Percentiles rank a stretch among this genome's conserved stretches.
phyloP scores from a whole-genome alignment of 176 grass and related monocot species.

The Cenchrus americanus region DNA sequence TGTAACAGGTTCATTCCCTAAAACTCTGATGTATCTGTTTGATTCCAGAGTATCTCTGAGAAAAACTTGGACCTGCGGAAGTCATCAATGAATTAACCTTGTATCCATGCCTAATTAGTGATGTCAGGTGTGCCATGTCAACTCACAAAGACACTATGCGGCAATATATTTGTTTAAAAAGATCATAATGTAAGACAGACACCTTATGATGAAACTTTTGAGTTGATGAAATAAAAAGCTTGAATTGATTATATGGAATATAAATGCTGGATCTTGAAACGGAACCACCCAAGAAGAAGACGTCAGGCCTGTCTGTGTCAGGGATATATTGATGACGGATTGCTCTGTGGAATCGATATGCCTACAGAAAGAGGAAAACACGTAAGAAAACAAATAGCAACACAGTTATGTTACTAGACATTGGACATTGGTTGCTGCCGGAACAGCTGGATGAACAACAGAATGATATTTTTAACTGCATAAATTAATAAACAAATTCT shows the following conservation, averaged over 20 bases:
- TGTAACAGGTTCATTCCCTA: slow-evolving; percentile 43
- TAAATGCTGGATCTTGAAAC: slow-evolving; percentile 62
- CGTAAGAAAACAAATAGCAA: slow-evolving; percentile 11
- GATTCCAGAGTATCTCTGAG: slow-evolving; percentile 50
- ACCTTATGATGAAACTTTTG: slow-evolving; percentile 72
- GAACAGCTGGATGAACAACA: slow-evolving; percentile 3
- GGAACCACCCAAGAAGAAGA: slow-evolving; percentile 85
- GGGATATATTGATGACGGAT: slow-evolving; percentile 44
- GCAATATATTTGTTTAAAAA: neutral
- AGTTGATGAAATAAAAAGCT: slow-evolving; percentile 52
- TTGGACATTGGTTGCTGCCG: neutral
- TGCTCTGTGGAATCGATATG: slow-evolving; percentile 54
- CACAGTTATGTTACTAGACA: slow-evolving; percentile 25
- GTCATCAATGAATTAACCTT: slow-evolving; percentile 12
- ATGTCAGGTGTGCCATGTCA: neutral
- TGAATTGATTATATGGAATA: slow-evolving; percentile 63
- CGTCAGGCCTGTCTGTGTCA: slow-evolving; percentile 54
- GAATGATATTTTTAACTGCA: neutral
- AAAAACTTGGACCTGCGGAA: slow-evolving; percentile 52
- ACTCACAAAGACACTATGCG: slow-evolving; percentile 8
- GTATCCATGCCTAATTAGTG: neutral
- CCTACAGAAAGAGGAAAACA: slow-evolving; percentile 45
- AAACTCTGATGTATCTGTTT: slow-evolving; percentile 50
- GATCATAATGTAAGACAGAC: neutral
- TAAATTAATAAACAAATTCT: slow-evolving; percentile 32